Percentiles rank a stretch among this genome's conserved stretches.
phyloP scores from a whole-genome alignment of 2,329 filamentous ascomycete genomes.

The Fusarium sp. region DNA sequence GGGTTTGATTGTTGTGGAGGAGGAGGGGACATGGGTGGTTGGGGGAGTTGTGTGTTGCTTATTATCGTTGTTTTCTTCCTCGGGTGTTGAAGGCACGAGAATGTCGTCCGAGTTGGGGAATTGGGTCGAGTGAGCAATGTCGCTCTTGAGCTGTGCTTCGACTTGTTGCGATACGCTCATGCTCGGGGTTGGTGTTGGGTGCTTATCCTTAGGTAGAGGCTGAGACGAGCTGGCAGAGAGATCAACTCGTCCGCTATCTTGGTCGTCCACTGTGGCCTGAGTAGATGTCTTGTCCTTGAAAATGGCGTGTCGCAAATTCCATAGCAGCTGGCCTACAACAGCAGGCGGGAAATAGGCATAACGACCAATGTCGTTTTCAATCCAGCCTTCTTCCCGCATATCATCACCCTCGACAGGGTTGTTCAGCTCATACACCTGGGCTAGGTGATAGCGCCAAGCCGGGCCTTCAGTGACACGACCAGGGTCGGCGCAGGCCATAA shows the following conservation, averaged over 20 bases:
- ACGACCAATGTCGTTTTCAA: conserved; percentile 59
- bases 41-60: conserved; percentile 19
- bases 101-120: conserved; percentile 44
- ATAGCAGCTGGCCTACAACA: conserved; percentile 65
- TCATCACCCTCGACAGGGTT: conserved; percentile 62
- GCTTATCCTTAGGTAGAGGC: conserved; percentile 8
- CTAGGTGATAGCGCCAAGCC: conserved; percentile 44
- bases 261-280: conserved; percentile 12
- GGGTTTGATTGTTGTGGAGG: conserved; percentile 28
- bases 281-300: conserved; percentile 42
- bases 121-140: conserved; percentile 54
- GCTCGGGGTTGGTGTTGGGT: conserved; percentile 39
- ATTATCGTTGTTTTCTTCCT: conserved; percentile 24
- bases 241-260: conserved; percentile 32
- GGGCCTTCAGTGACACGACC: conserved; percentile 46
- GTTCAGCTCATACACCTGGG: conserved; percentile 69
- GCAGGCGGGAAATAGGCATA: conserved; percentile 65
- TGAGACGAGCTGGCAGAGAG: conserved; percentile 37
- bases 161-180: conserved; percentile 61
- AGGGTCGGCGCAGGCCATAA: conserved; percentile 65
- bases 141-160: conserved; percentile 60
- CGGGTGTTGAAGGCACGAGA: conserved; percentile 49
- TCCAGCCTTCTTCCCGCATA: conserved; percentile 65
- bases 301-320: conserved; percentile 65
- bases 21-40: conserved; percentile 21